Conservation (phyloP, 1,284 basidiomycete species). For the Tilletia setariae region DNA sequence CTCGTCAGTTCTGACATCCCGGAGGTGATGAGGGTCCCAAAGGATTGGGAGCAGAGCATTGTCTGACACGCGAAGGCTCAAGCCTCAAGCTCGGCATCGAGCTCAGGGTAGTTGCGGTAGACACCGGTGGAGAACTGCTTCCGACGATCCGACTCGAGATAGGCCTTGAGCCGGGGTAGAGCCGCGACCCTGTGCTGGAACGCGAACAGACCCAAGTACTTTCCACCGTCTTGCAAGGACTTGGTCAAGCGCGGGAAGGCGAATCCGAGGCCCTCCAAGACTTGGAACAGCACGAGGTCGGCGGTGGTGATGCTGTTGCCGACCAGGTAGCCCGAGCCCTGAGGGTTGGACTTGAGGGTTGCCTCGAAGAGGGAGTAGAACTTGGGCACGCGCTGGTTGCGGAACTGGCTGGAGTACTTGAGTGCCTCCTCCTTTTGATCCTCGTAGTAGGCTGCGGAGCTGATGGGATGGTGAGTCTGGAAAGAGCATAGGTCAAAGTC, state of each 20-base stretch:
- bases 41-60: too few species aligned
- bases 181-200: constrained; percentile 37
- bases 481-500: not conserved
- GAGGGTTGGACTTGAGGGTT: constrained; percentile 37
- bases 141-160: constrained; percentile 58
- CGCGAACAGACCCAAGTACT: constrained; percentile 50
- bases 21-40: not conserved
- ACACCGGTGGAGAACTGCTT: constrained; percentile 57
- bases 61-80: constrained; percentile 16
- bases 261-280: constrained; percentile 56
- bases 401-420: constrained; percentile 56
- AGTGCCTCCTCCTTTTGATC: constrained; percentile 58
- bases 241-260: constrained; percentile 59
- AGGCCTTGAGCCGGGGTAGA: constrained; percentile 57
- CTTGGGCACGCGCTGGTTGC: constrained; percentile 59
- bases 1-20: too few species aligned
- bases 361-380: constrained; percentile 54
- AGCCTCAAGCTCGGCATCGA: constrained; percentile 54
- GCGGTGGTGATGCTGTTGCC: constrained; percentile 58
- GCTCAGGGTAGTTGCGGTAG: constrained; percentile 60
- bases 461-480: constrained; percentile 32
- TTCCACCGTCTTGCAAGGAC: constrained; percentile 37
- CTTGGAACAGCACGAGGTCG: constrained; percentile 60
- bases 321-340: constrained; percentile 54
- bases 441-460: constrained; percentile 54